phyloP scores from a whole-genome alignment of 2,329 filamentous ascomycete species.

The Fusarium pseudonygamai region DNA sequence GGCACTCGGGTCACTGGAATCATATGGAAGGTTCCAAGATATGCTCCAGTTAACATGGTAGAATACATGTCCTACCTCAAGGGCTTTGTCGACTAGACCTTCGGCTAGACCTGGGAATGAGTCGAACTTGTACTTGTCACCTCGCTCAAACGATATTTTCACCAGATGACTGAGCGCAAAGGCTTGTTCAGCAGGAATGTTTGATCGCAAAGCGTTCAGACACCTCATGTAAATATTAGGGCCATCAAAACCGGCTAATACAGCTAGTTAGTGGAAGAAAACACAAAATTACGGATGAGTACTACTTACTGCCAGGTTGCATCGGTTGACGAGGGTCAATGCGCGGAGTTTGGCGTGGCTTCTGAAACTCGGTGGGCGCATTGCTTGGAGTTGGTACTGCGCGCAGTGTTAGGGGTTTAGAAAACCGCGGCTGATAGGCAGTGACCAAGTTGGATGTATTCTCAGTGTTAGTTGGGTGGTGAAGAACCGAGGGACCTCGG shows the following conservation, averaged over 20 bases:
- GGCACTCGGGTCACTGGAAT: conserved; percentile 61
- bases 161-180: conserved; percentile 94
- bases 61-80: conserved; percentile 81
- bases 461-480: conserved; percentile 65
- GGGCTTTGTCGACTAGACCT: conserved; percentile 83
- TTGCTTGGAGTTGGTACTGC: conserved; percentile 80
- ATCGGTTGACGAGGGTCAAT: conserved; percentile 54
- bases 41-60: conserved; percentile 86
- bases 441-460: conserved; percentile 69
- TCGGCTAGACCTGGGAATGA: conserved; percentile 90
- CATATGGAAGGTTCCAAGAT: conserved; percentile 67
- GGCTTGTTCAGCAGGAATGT: conserved; percentile 82
- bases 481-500: conserved; percentile 57
- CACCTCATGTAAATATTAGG: conserved; percentile 93
- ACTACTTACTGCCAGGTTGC: conserved; percentile 70
- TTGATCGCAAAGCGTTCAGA: conserved; percentile 82
- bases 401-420: conserved; percentile 72
- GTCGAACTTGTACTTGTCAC: conserved; percentile 95
- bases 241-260: conserved; percentile 70
- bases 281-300: conserved; percentile 12
- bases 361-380: conserved; percentile 71
- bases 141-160: conserved; percentile 93
- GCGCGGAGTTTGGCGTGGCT: conserved; percentile 55
- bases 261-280: conserved; percentile 31
- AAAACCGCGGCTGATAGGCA: conserved; percentile 74